Evolutionary conservation across 805 yeast genomes (phyloP).

Genomic region (Candida parachauliodes): DNA sequence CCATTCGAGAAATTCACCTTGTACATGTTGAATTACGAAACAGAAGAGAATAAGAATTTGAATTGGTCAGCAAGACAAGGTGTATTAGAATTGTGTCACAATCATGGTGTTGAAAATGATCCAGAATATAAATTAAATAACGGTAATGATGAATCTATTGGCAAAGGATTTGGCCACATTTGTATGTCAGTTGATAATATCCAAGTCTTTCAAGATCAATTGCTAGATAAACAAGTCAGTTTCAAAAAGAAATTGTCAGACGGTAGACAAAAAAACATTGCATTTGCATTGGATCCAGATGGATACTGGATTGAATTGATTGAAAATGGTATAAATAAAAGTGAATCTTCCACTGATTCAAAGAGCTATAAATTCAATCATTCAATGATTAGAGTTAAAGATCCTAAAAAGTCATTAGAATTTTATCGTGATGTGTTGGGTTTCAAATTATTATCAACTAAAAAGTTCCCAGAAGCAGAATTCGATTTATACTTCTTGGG

Average conservation of each 20-base stretch:
- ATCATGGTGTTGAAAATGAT: slow-evolving; percentile 67
- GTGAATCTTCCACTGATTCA: slow-evolving; percentile 35
- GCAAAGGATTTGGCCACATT: slow-evolving; percentile 89
- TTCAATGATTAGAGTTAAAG: slow-evolving; percentile 89
- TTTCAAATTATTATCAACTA: slow-evolving; percentile 61
- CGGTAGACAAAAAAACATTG: slow-evolving; percentile 91
- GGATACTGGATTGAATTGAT: slow-evolving; percentile 96
- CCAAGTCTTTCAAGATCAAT: slow-evolving; percentile 51
- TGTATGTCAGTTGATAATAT: slow-evolving; percentile 85
- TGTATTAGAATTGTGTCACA: slow-evolving; percentile 78
- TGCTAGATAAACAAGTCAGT: slow-evolving; percentile 59
- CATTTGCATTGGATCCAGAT: slow-evolving; percentile 92
- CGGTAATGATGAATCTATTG: slow-evolving; percentile 78
- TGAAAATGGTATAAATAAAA: slow-evolving; percentile 47
- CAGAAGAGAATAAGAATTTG: slow-evolving; percentile 32
- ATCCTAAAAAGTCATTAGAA: slow-evolving; percentile 67
- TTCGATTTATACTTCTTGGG: slow-evolving; percentile 87
- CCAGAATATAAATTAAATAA: slow-evolving; percentile 56
- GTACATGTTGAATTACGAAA: slow-evolving; percentile 63
- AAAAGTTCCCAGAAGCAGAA: slow-evolving; percentile 62
- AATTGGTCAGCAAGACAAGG: slow-evolving; percentile 54
- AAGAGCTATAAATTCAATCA: slow-evolving; percentile 66
- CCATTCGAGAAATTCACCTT: slow-evolving; percentile 59
- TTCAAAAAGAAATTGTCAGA: slow-evolving; percentile 83
- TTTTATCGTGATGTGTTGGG: slow-evolving; percentile 83